Percentiles rank a stretch among this genome's conserved stretches.
These are phyloP conservation scores for Cephalotrichum gorgonifer DNA, from an alignment of 2,329 filamentous ascomycete genomes.

Conservation along the genomic window DNA sequence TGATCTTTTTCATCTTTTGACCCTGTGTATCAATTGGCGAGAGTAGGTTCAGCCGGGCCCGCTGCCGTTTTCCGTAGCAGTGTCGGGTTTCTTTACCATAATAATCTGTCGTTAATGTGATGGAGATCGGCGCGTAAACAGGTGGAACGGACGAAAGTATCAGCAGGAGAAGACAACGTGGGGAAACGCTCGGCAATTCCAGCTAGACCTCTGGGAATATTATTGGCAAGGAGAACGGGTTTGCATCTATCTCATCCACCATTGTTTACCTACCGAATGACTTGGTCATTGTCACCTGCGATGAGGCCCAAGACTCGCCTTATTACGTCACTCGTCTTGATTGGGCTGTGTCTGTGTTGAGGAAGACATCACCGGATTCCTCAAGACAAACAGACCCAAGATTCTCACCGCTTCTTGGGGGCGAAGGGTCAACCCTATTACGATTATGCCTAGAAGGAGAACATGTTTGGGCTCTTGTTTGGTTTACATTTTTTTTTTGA, in stretches of 20 bases:
- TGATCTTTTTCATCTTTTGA: too few relatives aligned
- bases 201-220: neutral
- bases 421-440: neutral
- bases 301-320: neutral
- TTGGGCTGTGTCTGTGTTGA: too few relatives aligned
- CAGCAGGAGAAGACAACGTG: neutral
- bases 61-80: too few relatives aligned
- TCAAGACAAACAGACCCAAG: neutral
- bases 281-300: neutral
- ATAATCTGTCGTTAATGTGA: neutral
- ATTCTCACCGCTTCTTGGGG: neutral
- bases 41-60: neutral
- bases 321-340: too few relatives aligned
- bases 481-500: too few relatives aligned
- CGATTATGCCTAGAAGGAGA: neutral
- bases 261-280: neutral
- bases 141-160: neutral
- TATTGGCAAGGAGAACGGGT: neutral
- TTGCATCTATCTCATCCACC: neutral
- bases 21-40: too few relatives aligned
- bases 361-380: neutral
- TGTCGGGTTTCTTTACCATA: too few relatives aligned
- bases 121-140: neutral
- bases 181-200: neutral
- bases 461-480: neutral